Evolutionary conservation across 768 basidiomycete species (phyloP).

Genomic region (Daedaleopsis nitida): DNA sequence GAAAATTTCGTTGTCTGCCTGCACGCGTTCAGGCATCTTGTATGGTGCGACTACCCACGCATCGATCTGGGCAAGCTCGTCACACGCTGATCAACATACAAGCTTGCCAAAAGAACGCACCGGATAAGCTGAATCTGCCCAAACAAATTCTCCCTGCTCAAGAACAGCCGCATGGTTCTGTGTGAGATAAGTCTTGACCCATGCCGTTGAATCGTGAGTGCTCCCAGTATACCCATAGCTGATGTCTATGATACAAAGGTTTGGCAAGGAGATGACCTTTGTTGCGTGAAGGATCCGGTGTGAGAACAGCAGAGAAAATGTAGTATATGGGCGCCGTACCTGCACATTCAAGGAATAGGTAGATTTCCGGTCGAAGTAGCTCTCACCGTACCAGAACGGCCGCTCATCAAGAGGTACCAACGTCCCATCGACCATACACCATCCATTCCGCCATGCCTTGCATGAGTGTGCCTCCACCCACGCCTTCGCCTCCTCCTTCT

Average conservation of each 20-base stretch:
- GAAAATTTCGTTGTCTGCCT: slow-evolving; percentile 37
- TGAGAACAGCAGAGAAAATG: background rate
- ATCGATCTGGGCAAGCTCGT: background rate
- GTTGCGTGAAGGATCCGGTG: background rate
- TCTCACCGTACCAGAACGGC: slow-evolving; percentile 38
- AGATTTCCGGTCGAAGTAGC: slow-evolving; percentile 41
- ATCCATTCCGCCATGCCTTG: slow-evolving; percentile 38
- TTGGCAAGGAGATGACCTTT: slow-evolving; percentile 32
- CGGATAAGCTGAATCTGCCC: slow-evolving; percentile 44
- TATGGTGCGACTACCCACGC: slow-evolving; percentile 5
- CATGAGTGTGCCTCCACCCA: slow-evolving; percentile 41
- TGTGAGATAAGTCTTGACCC: slow-evolving; percentile 24
- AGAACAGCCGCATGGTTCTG: slow-evolving; percentile 27
- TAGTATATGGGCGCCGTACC: slow-evolving; percentile 17
- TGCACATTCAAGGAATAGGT: slow-evolving; percentile 38
- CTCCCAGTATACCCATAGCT: slow-evolving; percentile 33
- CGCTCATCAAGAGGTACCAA: slow-evolving; percentile 35
- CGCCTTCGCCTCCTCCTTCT: slow-evolving; percentile 39
- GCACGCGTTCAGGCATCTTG: slow-evolving; percentile 31
- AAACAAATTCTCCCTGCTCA: slow-evolving; percentile 35
- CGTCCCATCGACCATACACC: slow-evolving; percentile 42
- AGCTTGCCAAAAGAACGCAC: slow-evolving; percentile 15
- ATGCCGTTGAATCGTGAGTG: slow-evolving; percentile 38
- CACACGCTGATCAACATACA: slow-evolving; percentile 18
- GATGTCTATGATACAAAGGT: slow-evolving; percentile 40